phyloP scores from a whole-genome alignment of 148 eudicot species.

The Rhododendron mucronatum region DNA sequence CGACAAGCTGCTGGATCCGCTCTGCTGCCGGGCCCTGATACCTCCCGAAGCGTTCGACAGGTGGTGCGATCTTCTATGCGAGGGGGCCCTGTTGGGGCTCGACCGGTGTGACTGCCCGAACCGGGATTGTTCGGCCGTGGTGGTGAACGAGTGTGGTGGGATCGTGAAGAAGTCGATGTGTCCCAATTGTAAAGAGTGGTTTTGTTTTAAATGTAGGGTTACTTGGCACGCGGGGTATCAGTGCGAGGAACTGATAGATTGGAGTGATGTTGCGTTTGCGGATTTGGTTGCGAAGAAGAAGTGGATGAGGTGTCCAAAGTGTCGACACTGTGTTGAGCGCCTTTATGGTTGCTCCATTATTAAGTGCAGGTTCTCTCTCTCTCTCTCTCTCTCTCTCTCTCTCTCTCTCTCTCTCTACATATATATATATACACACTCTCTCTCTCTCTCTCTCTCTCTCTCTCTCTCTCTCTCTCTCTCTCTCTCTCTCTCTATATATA shows the following conservation, averaged over 20 bases:
- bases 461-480: too few relatives aligned
- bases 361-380: slow-evolving; percentile 33
- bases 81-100: slow-evolving; percentile 15
- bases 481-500: too few relatives aligned
- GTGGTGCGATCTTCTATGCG: slow-evolving; percentile 46
- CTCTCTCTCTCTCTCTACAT: too few relatives aligned
- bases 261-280: slow-evolving; percentile 34
- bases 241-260: slow-evolving; percentile 40
- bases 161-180: slow-evolving; percentile 21
- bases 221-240: slow-evolving; percentile 38
- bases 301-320: slow-evolving; percentile 49
- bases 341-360: slow-evolving; percentile 26
- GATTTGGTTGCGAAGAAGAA: slow-evolving; percentile 24
- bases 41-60: slow-evolving; percentile 10
- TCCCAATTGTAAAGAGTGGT: slow-evolving; percentile 33
- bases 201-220: slow-evolving; percentile 36
- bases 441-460: too few relatives aligned
- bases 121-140: slow-evolving; percentile 31
- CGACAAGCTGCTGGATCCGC: slow-evolving; percentile 19
- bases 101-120: slow-evolving; percentile 39
- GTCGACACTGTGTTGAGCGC: slow-evolving; percentile 33
- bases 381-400: neutral
- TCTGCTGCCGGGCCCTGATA: slow-evolving; percentile 9
- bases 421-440: too few relatives aligned
- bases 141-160: slow-evolving; percentile 44